These are phyloP conservation scores for Saturnispora dispora DNA, from an alignment of 805 yeast species.

Conservation along the genomic window DNA sequence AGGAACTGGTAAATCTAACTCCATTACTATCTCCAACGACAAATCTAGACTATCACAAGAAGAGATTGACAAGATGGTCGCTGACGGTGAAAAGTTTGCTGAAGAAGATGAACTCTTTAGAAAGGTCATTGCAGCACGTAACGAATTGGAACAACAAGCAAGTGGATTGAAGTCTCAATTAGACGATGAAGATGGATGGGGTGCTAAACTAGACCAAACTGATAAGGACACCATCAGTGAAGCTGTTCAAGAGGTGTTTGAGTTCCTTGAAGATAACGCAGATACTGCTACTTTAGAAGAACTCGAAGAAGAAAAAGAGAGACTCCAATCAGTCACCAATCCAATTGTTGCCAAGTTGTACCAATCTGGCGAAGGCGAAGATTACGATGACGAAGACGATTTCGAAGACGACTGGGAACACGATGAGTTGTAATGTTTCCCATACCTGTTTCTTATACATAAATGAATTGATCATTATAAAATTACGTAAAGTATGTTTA, in stretches of 20 bases:
- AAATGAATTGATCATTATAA: not conserved
- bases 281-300: conserved; percentile 89
- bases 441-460: not conserved
- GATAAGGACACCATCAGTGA: conserved; percentile 85
- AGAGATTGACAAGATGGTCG: conserved; percentile 95
- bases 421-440: conserved; percentile 47
- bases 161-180: conserved; percentile 66
- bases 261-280: conserved; percentile 57
- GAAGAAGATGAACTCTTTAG: conserved; percentile 82
- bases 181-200: conserved; percentile 47
- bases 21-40: conserved; percentile 87
- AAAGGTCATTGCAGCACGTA: conserved; percentile 81
- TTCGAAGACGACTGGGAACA: conserved; percentile 53
- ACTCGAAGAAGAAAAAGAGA: conserved; percentile 82
- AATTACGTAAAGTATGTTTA: not conserved
- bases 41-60: conserved; percentile 91
- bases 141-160: conserved; percentile 81
- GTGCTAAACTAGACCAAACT: conserved; percentile 75
- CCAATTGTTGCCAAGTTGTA: conserved; percentile 89
- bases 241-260: conserved; percentile 73
- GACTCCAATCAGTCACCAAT: conserved; percentile 71
- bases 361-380: conserved; percentile 26
- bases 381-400: conserved; percentile 47
- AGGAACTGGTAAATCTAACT: conserved; percentile 88
- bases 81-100: conserved; percentile 91